phyloP scores from a whole-genome alignment of 2,329 filamentous ascomycete species.

The Rhynchosporium agropyri region DNA sequence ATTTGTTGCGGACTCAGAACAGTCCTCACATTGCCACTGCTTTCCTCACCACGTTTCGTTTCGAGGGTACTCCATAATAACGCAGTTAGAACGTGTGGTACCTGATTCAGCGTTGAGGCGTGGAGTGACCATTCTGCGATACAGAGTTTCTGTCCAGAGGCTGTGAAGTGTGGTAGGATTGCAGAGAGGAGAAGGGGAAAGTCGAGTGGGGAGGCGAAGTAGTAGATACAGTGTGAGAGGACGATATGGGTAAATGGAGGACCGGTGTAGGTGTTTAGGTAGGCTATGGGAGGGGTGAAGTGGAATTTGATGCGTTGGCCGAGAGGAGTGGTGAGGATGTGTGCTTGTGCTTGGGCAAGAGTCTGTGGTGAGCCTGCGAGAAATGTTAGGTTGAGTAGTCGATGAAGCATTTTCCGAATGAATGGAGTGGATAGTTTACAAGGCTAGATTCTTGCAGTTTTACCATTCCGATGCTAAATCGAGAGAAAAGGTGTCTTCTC shows the following conservation, averaged over 20 bases:
- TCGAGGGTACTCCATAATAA: slow-evolving; percentile 50
- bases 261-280: slow-evolving; percentile 39
- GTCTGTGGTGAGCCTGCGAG: slow-evolving; percentile 49
- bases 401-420: too few species aligned
- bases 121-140: slow-evolving; percentile 52
- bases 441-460: too few species aligned
- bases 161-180: slow-evolving; percentile 41
- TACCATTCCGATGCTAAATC: too few species aligned
- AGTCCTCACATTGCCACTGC: slow-evolving; percentile 52
- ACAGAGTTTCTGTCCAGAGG: slow-evolving; percentile 40
- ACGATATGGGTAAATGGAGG: slow-evolving; percentile 50
- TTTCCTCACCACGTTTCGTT: slow-evolving; percentile 43
- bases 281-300: slow-evolving; percentile 44
- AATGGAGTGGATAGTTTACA: too few species aligned
- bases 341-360: slow-evolving; percentile 51
- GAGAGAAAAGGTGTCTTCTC: too few species aligned
- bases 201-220: slow-evolving; percentile 49
- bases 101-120: slow-evolving; percentile 45
- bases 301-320: slow-evolving; percentile 50
- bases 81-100: slow-evolving; percentile 56
- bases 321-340: slow-evolving; percentile 47
- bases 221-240: slow-evolving; percentile 56
- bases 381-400: neutral
- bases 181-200: slow-evolving; percentile 45
- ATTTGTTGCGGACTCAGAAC: slow-evolving; percentile 49